These are phyloP conservation scores for Leccinum subrobustum DNA, from an alignment of 1,284 basidiomycete species.

Conservation along the genomic window DNA sequence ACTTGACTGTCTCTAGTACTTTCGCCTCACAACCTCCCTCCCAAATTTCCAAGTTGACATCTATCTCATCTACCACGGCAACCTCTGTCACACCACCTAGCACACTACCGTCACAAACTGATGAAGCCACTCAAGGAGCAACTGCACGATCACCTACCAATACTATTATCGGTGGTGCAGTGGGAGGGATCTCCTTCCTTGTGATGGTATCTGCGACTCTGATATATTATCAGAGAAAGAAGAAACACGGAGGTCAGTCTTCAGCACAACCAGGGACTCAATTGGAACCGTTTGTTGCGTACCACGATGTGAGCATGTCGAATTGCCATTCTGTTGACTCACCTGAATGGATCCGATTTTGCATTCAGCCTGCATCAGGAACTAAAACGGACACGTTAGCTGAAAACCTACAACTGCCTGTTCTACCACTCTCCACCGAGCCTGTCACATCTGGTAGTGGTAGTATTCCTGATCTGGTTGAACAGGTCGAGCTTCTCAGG, in stretches of 20 bases:
- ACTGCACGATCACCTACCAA: neutral
- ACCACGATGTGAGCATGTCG: neutral
- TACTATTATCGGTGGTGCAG: neutral
- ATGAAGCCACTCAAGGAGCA: no score
- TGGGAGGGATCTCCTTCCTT: neutral
- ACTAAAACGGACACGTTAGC: neutral
- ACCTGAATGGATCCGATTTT: neutral
- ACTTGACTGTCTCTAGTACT: neutral
- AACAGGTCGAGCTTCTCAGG: conserved; percentile 3
- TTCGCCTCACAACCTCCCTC: no score
- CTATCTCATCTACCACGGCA: no score
- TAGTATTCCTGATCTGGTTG: neutral
- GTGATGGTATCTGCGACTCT: neutral
- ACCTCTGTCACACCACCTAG: no score
- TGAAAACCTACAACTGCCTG: neutral
- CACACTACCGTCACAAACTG: no score
- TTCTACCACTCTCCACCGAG: neutral
- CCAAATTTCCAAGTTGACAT: no score
- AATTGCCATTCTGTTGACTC: neutral
- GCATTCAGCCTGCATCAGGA: neutral
- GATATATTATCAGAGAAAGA: neutral
- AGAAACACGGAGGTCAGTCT: neutral
- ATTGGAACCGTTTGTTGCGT: neutral
- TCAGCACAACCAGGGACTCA: no score
- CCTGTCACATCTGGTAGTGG: neutral